Evolutionary conservation across 2,329 filamentous ascomycete genomes (phyloP), one percentile per base, ranked within the genome.

Genomic region (Exophiala sideris): DNA sequence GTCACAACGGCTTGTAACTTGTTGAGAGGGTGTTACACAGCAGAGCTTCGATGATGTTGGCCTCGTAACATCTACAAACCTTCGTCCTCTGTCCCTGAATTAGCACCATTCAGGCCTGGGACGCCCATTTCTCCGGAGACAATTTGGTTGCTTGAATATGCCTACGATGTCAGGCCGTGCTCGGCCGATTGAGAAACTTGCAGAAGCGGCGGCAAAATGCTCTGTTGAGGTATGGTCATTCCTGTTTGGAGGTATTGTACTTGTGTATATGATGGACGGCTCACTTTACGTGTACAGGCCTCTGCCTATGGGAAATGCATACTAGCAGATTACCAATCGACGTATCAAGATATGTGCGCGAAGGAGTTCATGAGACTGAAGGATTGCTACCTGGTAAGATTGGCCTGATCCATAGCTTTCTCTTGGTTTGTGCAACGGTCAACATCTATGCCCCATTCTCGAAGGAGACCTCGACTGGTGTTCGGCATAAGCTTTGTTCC

Each of bases 271-370:
- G n/a, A 8, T 2, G 21, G 20, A 11, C 4, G 39, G 48, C 39
- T 40, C 29, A 45, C 12, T 16, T 21, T 14, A 29, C 45, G 9
- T 21, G 7, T 10, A 8, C 59, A 97, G 92, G 87, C 89, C 48
- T 79, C 89, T 2, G 77, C 82, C 10, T 99, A 97, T 67, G 94
- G 92, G 62, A 91, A 91, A 77, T 99, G 94, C 69, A 85, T 99
- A 60, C 81, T 92, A 47, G 83, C 84, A 36, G 92, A 97, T 68
- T 97, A 95, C 73, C 92, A 92, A 67, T 83, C 90, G 3, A 83
- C 96, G 2, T 82, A 91, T 64, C 95, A 95, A 68, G 89, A 96
- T 68, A 94, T 94, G 77, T 99, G 94, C 67, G 79, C 80, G 3
- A 84, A 83, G 54, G 91, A 96, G 67, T 97, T 99, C 64, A 76